Conservation (phyloP, 306 rosid species). For the Calophaca sinica region DNA sequence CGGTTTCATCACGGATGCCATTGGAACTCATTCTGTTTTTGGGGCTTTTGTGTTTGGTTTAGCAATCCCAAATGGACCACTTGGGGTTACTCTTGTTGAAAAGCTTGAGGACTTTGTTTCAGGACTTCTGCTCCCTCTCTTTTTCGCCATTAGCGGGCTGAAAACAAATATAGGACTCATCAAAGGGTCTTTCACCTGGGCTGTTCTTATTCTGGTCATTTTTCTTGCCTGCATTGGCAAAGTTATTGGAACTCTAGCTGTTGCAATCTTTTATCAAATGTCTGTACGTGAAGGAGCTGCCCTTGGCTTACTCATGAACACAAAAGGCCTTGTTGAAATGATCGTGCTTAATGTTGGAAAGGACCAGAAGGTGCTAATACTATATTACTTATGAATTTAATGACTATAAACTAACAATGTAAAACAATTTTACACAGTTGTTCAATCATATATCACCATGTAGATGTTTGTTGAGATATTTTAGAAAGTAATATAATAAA, state of each 20-base stretch:
- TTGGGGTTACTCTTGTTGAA: constrained; percentile 82
- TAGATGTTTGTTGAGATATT: no score
- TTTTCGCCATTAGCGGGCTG: constrained; percentile 87
- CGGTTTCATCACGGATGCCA: constrained; percentile 89
- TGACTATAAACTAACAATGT: no score
- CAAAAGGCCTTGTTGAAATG: constrained; percentile 92
- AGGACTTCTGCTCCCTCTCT: constrained; percentile 91
- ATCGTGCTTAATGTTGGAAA: constrained; percentile 88
- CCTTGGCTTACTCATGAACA: constrained; percentile 94
- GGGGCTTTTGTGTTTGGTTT: constrained; percentile 94
- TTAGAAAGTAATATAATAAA: no score
- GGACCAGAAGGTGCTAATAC: constrained; percentile 71
- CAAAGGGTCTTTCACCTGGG: constrained; percentile 58
- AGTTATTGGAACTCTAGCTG: constrained; percentile 69
- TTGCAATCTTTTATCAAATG: constrained; percentile 67
- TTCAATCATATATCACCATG: no score
- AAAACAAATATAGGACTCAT: constrained; percentile 66
- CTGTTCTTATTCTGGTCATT: constrained; percentile 57
- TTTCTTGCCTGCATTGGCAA: constrained; percentile 76
- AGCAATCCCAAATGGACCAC: constrained; percentile 88
- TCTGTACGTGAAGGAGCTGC: constrained; percentile 70
- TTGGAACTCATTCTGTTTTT: constrained; percentile 91
- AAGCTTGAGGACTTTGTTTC: constrained; percentile 97
- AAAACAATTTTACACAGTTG: no score
- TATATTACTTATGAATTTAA: background rate